These are phyloP conservation scores for Termitomyces sp. DNA, from an alignment of 768 basidiomycete genomes.

Conservation along the genomic window DNA sequence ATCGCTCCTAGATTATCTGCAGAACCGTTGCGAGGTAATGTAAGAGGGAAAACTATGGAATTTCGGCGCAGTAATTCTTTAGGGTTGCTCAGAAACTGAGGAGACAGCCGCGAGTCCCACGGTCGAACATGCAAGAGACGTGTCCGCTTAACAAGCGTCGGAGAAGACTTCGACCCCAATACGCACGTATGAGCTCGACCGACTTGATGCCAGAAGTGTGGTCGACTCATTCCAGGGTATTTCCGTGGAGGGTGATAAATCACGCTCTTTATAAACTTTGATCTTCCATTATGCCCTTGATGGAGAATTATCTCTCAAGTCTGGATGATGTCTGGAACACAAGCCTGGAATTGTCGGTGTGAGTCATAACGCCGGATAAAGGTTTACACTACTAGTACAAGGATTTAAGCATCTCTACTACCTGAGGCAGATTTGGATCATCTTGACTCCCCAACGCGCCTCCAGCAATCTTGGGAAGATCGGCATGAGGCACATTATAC, in stretches of 20 bases:
- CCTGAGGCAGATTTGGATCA: slow-evolving; percentile 30
- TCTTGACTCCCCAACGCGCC: slow-evolving; percentile 37
- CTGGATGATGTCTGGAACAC: slow-evolving; percentile 8
- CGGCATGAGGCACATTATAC: slow-evolving; percentile 57
- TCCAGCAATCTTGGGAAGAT: slow-evolving; percentile 49
- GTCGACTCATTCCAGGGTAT: slow-evolving; percentile 14
- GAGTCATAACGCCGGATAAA: background rate
- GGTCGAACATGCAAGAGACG: slow-evolving; percentile 8
- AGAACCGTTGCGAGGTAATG: slow-evolving; percentile 3
- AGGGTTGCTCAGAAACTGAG: slow-evolving; percentile 1
- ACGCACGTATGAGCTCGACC: slow-evolving; percentile 7
- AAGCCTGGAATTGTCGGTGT: slow-evolving; percentile 2
- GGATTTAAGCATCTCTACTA: slow-evolving; percentile 44
- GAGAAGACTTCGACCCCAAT: background rate
- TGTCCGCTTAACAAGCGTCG: slow-evolving; percentile 7
- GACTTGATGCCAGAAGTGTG: slow-evolving; percentile 16
- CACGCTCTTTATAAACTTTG: slow-evolving; percentile 7
- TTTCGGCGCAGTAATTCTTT: slow-evolving; percentile 1
- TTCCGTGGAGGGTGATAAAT: slow-evolving; percentile 7
- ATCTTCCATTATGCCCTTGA: background rate
- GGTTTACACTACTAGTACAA: slow-evolving; percentile 26
- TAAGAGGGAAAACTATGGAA: background rate
- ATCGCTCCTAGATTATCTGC: slow-evolving; percentile 6
- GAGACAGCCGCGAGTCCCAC: slow-evolving; percentile 7
- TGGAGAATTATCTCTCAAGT: background rate